Conservation (phyloP, 148 eudicot genomes). For the Camellia japonica region DNA sequence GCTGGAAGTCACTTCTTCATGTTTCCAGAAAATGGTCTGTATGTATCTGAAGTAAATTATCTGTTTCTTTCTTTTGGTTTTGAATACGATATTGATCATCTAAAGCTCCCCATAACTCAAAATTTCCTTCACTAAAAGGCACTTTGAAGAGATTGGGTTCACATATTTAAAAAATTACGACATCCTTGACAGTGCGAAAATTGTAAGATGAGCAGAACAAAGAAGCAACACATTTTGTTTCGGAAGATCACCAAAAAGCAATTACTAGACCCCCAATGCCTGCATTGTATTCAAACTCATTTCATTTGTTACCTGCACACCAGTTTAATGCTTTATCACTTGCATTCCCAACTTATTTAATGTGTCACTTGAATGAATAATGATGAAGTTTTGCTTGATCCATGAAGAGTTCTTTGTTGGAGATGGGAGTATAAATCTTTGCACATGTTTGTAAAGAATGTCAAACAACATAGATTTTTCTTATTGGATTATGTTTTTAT, state of each 20-base stretch:
- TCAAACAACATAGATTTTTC: background rate
- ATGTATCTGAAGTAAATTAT: background rate
- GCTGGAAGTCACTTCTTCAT: background rate
- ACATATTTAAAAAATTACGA: background rate
- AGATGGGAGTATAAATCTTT: background rate
- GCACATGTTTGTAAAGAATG: background rate
- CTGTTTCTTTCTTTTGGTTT: background rate
- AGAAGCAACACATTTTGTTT: background rate
- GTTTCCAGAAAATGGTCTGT: background rate
- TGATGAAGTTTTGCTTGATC: background rate
- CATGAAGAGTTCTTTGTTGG: background rate
- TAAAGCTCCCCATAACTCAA: background rate
- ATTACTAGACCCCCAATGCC: background rate
- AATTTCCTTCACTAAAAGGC: constrained; percentile 6
- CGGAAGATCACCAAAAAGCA: background rate
- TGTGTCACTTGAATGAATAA: background rate
- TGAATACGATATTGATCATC: background rate
- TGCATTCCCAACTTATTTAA: background rate
- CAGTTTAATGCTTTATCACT: background rate
- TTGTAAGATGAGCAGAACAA: background rate
- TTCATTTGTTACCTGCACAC: background rate
- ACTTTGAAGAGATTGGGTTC: background rate
- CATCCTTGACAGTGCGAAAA: background rate
- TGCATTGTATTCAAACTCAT: background rate
- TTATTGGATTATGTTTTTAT: background rate